phyloP scores from a whole-genome alignment of 2,329 filamentous ascomycete genomes.

The Colletotrichum liaoningense region DNA sequence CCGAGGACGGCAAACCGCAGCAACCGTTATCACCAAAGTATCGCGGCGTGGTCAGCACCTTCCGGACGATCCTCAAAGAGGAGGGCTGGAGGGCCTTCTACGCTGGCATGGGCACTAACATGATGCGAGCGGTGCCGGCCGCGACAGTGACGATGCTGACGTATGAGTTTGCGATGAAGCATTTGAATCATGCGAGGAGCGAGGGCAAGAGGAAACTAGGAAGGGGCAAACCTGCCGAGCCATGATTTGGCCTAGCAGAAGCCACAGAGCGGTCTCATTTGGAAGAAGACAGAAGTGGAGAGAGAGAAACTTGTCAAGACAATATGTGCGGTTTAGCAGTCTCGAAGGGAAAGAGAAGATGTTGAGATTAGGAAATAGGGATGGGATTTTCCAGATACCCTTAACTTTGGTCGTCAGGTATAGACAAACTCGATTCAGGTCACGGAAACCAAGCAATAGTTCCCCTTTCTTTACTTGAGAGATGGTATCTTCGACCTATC shows the following conservation, averaged over 20 bases:
- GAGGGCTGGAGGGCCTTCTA: conserved; percentile 98
- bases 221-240: conserved; percentile 17
- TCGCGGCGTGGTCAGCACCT: conserved; percentile 83
- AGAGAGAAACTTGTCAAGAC: conserved; percentile 1
- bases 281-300: background rate
- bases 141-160: conserved; percentile 98
- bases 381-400: conserved; percentile 47
- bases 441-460: conserved; percentile 32
- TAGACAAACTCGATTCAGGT: conserved; percentile 47
- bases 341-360: conserved; percentile 9
- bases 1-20: conserved; percentile 45
- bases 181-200: conserved; percentile 57
- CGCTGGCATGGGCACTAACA: conserved; percentile 95
- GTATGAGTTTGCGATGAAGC: conserved; percentile 81
- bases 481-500: background rate
- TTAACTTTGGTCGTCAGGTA: conserved; percentile 46
- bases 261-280: conserved; percentile 39
- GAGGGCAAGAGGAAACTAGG: conserved; percentile 50
- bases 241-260: conserved; percentile 16
- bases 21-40: conserved; percentile 66
- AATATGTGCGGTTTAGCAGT: conserved; percentile 14
- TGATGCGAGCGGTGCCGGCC: conserved; percentile 94
- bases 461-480: background rate
- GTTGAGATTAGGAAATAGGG: conserved; percentile 33
- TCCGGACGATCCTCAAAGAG: conserved; percentile 84